Evolutionary conservation across 345 rosid genomes (phyloP), one percentile per base, ranked within the genome.

Genomic region (Orychophragmus violaceus): DNA sequence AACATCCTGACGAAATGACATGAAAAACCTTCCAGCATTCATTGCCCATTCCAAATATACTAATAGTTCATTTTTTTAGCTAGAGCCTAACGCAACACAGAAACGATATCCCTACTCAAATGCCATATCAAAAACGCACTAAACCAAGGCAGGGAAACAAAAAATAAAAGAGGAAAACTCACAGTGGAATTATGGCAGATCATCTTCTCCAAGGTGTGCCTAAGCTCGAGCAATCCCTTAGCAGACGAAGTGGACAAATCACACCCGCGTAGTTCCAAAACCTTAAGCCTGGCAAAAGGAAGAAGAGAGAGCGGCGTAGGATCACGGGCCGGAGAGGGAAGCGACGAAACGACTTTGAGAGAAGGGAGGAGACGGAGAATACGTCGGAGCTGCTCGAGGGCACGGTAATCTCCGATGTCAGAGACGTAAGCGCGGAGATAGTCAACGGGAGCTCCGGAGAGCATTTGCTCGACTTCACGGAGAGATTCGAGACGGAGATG

Each of bases 391-490:
- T 94, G 99, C 78, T 94, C 96, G 19, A 94, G 86, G 1, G 99
- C 97, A 19, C 99, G 93, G 79, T 82, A 85, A 72, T 94, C 97
- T 0, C 99, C 99, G 5, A 94, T 92, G 82, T 94, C 96, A 16
- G 97, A 90, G 19, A 94, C 82, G 73, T 94, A 94, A 33, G 99
- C 99, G 27, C 97, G 95, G 68, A 94, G 95, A 68, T 94, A 94
- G 76, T 94, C 97, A 29, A 94, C 88, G 8, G 99, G 99, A 23
- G 99, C 96, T 21, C 91, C 93, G 3, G 95, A 65, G 27, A 94
- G 87, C 64, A 94, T 83, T 23, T 75, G 80, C 78, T 94, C 99
- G 37, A 94, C 87, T 69, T 94, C 99, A 11, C 59, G 87, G 37
- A 94, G 81, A 19, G 99, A 84, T 77, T 94, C 97, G 54, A 94